Percentiles rank a stretch among this genome's conserved stretches.
Conservation (phyloP, 2,329 filamentous ascomycete species). For the Talaromyces sp. region DNA sequence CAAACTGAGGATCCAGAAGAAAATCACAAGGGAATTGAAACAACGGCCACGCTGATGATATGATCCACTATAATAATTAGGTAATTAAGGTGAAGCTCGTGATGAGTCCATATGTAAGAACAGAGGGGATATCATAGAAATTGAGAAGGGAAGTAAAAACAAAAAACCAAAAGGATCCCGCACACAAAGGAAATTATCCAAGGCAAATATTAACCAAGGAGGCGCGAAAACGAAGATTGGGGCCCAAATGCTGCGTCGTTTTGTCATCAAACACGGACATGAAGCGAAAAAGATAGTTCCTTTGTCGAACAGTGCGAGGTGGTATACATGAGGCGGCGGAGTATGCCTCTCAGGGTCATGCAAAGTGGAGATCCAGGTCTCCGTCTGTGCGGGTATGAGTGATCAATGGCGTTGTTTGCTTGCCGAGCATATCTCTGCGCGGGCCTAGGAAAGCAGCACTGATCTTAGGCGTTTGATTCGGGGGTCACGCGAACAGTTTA, state of each 20-base stretch:
- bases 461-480: slow-evolving; percentile 7
- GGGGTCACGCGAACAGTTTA: slow-evolving; percentile 21
- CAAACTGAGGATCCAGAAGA: slow-evolving; percentile 17
- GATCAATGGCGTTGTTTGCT: slow-evolving; percentile 3
- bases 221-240: slow-evolving; percentile 9
- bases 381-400: slow-evolving; percentile 1
- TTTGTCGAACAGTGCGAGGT: slow-evolving; percentile 32
- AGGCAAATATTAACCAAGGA: slow-evolving; percentile 23
- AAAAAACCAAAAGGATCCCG: slow-evolving; percentile 12
- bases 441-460: background rate
- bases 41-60: slow-evolving; percentile 24
- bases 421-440: background rate
- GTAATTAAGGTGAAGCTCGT: slow-evolving; percentile 35
- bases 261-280: slow-evolving; percentile 46
- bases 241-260: slow-evolving; percentile 44
- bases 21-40: slow-evolving; percentile 18
- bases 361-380: slow-evolving; percentile 10
- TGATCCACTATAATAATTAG: slow-evolving; percentile 29
- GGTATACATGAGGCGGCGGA: slow-evolving; percentile 38
- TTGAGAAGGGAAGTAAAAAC: slow-evolving; percentile 21
- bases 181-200: slow-evolving; percentile 22
- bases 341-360: slow-evolving; percentile 23
- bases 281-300: slow-evolving; percentile 31
- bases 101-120: slow-evolving; percentile 37
- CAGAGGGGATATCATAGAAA: slow-evolving; percentile 50